phyloP scores from a whole-genome alignment of 228 moss, liverwort and hornwort genomes.

The Sphagnum magellanicum region DNA sequence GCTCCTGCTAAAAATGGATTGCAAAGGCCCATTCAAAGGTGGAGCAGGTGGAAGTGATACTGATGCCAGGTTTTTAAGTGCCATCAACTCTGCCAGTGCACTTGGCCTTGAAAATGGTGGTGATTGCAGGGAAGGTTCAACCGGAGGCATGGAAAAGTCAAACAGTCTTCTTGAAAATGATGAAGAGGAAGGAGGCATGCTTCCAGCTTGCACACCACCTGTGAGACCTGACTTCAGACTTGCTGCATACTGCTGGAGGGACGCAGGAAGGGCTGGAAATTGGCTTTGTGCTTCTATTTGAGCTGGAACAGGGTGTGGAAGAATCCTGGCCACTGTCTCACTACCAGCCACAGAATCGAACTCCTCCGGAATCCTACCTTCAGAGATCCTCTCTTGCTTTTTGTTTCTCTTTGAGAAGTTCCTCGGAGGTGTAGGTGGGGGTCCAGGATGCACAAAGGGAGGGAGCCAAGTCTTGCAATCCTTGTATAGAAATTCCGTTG shows the following conservation, averaged over 20 bases:
- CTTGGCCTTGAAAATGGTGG: conserved; percentile 35
- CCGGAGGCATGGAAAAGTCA: conserved; percentile 58
- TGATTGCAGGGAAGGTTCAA: conserved; percentile 43
- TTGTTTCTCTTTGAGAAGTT: conserved; percentile 33
- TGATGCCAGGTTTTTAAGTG: conserved; percentile 39
- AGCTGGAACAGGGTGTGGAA: conserved; percentile 20
- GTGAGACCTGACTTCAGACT: conserved; percentile 28
- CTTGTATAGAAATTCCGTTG: conserved; percentile 68
- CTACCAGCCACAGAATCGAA: conserved; percentile 14
- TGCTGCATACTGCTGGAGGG: conserved; percentile 38
- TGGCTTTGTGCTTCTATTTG: conserved; percentile 39
- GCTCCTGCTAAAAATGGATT: conserved; percentile 16
- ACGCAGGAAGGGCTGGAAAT: conserved; percentile 32
- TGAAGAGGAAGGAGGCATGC: conserved; percentile 21
- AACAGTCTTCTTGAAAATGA: conserved; percentile 44
- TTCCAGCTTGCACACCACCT: conserved; percentile 15
- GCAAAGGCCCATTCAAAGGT: conserved; percentile 25
- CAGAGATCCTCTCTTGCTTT: background rate
- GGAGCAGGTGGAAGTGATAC: conserved; percentile 43
- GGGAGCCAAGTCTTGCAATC: conserved; percentile 58
- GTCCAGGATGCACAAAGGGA: conserved; percentile 71
- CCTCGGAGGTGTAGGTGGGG: conserved; percentile 47
- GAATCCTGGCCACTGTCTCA: conserved; percentile 15
- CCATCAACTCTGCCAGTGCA: conserved; percentile 69
- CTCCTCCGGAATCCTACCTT: conserved; percentile 6